Percentiles rank a stretch among this genome's conserved stretches.
These are phyloP conservation scores for Lolium rigidum DNA, from an alignment of 176 grass and related monocot species.

Conservation along the genomic window DNA sequence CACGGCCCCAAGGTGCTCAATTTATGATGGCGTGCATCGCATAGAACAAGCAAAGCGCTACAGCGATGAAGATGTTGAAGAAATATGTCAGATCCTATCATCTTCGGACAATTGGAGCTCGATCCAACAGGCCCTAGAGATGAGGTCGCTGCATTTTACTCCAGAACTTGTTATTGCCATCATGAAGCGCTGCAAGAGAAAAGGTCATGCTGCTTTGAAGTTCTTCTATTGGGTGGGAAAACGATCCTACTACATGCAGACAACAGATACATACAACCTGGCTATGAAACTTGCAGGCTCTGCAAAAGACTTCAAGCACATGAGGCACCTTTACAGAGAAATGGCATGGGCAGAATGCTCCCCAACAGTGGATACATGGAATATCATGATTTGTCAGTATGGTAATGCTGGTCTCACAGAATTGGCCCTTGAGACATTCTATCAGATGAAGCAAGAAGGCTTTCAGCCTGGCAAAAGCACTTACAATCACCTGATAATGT, in stretches of 20 bases:
- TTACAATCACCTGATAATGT: conserved; percentile 75
- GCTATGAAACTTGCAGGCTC: conserved; percentile 87
- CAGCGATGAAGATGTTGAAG: conserved; percentile 54
- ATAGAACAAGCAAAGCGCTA: conserved; percentile 41
- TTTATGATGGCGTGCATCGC: conserved; percentile 29
- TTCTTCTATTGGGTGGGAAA: conserved; percentile 80
- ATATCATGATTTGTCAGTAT: conserved; percentile 83
- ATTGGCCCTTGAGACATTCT: conserved; percentile 66
- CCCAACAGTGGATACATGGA: conserved; percentile 77
- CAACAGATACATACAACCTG: conserved; percentile 67
- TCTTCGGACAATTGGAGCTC: conserved; percentile 58
- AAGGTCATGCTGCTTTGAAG: conserved; percentile 62
- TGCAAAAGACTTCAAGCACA: conserved; percentile 89
- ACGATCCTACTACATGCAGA: conserved; percentile 57
- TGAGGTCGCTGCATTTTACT: conserved; percentile 58
- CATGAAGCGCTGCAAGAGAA: conserved; percentile 62
- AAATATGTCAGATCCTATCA: conserved; percentile 67
- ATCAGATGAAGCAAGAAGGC: conserved; percentile 63
- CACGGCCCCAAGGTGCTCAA: conserved; percentile 29
- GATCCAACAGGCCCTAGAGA: conserved; percentile 60
- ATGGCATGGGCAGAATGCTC: conserved; percentile 63
- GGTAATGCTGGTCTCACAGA: conserved; percentile 82
- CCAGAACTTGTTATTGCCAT: conserved; percentile 67
- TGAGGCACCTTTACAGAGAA: conserved; percentile 81
- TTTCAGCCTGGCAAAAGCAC: conserved; percentile 66